Evolutionary conservation across 345 rosid genomes (phyloP), one percentile per base, ranked within the genome.

Genomic region (Barbarea vulgaris): DNA sequence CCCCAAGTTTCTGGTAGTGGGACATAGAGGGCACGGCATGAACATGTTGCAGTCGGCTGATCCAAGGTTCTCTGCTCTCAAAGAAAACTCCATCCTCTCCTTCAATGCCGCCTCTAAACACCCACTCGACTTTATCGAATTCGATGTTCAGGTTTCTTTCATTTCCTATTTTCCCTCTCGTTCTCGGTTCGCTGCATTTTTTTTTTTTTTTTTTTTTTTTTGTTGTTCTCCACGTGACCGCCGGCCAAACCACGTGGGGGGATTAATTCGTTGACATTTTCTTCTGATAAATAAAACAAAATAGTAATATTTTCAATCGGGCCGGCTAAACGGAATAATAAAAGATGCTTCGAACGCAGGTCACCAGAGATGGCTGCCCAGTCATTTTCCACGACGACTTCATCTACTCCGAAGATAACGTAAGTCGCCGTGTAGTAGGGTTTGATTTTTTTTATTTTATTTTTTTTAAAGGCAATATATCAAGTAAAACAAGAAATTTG

Each of bases 11-110:
- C 19, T 87, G 83, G 95, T 94, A 50, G 62, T 87, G 14, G 98
- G 98, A 5, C 98, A 94, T 57, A 84, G 98, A 76, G 98, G 98
- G 2, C 82, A 81, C 58, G 98, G 97, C 17, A 94, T 91, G 98
- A 94, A 94, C 80, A n/a, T 24, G 27, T 53, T 85, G 60, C 88
- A 85, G 34, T 81, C 95, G 3, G 11, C 71, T 7, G 97, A 95
- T 75, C 65, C 56, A 54, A 93, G 97, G 66, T 83, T 90, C 89
- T 81, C 57, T 70, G 86, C 87, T 37, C 72, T 88, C 65, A 89
- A 87, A 67, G 98, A 92, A 80, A 95, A 95, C 83, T 81, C 96
- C 46, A 84, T 92, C 63, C 44, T 74, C 54, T 95, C 97, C 58
- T 95, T 95, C 80, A 90, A 86, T 68, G 42, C 84, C 9, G 93